Evolutionary conservation across 1,284 basidiomycete species (phyloP).

Genomic region (Tilletiaria anomala): DNA sequence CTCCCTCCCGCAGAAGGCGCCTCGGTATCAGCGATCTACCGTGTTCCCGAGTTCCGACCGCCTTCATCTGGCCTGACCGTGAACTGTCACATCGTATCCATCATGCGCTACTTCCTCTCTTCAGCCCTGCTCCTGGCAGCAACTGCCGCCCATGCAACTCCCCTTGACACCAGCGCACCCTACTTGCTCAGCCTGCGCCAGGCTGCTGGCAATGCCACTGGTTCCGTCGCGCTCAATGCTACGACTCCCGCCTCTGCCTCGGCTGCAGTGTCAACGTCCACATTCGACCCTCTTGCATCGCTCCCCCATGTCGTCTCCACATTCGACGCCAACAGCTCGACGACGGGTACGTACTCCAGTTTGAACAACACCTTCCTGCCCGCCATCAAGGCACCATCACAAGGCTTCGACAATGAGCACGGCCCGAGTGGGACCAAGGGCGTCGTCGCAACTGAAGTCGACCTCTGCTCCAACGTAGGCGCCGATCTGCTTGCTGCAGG

Average conservation of each 20-base stretch:
- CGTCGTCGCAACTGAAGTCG: constrained; percentile 35
- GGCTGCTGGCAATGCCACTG: background rate
- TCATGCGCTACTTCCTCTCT: background rate
- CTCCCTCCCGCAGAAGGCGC: too few species aligned
- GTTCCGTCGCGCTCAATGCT: background rate
- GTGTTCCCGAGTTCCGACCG: too few species aligned
- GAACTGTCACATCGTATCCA: too few species aligned
- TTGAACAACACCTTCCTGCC: constrained; percentile 1
- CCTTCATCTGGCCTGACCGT: too few species aligned
- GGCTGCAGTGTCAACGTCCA: background rate
- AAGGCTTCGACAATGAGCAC: constrained; percentile 16
- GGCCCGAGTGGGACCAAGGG: constrained; percentile 16
- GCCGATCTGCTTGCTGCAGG: constrained; percentile 39
- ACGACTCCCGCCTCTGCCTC: background rate
- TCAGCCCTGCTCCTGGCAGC: background rate
- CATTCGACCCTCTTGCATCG: background rate
- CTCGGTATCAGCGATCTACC: too few species aligned
- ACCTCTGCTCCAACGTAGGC: constrained; percentile 41
- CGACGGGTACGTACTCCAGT: background rate
- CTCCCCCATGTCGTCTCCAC: too few species aligned
- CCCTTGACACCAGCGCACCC: too few species aligned
- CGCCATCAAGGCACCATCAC: constrained; percentile 15
- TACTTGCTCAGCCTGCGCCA: background rate
- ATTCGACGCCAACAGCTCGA: too few species aligned
- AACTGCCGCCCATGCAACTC: background rate